Evolutionary conservation across 768 basidiomycete genomes (phyloP), one percentile per base, ranked within the genome.

Genomic region (Paxillus ammoniavirescens): DNA sequence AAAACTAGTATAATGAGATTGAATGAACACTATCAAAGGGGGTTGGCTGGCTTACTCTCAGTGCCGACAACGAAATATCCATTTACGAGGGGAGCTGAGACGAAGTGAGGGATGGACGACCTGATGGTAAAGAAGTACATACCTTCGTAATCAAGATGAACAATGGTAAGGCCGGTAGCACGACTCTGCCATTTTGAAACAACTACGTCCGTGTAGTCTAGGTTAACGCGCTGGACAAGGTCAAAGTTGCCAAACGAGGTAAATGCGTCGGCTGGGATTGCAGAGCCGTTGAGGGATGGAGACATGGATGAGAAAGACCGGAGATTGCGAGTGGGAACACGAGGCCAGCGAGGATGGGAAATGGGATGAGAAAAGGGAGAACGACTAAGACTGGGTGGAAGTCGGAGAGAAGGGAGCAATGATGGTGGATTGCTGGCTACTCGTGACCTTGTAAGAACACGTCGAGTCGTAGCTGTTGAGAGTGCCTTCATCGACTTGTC

Each of bases 131-230:
- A 48, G 50, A 37, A 47, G n/a, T 15, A 61, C 75, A 60, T 60
- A 87, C 92, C 91, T 66, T 94, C 86, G 67, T 94, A 93, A 69
- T 93, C 90, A 15, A 96, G 78, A 73, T 97, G 91, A 33, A 97
- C 89, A 14, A 98, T 82, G 23, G 82, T 89, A 54, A 98, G 73
- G n/a, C 95, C 95, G 30, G 92, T 93, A 47, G 81, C 79, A 56
- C 88, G 79, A 60, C 92, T 95, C 64, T 82, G 80, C 91, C 93
- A 97, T 72, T 93, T 96, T 8, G 89, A 90, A 42, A 96, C 77
- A 15, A 77, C 77, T 40, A 95, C 83, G 55, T 93, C 91, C 9
- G 87, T 75, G 50, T 86, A 93, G 59, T 87, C 85, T 42, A 94
- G 75, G 62, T 87, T 83, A 64, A 93, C 73, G 17, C 81, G 78